phyloP scores from a whole-genome alignment of 2,329 filamentous ascomycete genomes.

The Neofusicoccum cordaticola region DNA sequence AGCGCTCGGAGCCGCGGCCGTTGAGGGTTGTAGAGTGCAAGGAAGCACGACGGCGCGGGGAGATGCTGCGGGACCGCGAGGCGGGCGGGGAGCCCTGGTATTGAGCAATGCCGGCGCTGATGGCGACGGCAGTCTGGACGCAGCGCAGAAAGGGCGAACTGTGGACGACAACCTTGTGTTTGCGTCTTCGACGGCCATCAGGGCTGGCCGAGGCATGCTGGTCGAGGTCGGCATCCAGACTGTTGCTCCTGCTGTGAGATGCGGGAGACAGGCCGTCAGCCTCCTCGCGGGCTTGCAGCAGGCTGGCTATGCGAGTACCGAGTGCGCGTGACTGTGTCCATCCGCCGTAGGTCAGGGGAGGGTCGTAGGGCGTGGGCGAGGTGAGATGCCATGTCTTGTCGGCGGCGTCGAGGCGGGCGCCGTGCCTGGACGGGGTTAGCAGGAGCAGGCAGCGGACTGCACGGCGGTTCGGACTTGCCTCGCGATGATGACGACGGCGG shows the following conservation, averaged over 20 bases:
- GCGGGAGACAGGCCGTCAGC: constrained; percentile 41
- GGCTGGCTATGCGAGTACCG: constrained; percentile 76
- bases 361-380: constrained; percentile 91
- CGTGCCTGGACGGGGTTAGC: constrained; percentile 60
- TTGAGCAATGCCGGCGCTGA: constrained; percentile 79
- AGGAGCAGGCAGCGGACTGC: constrained; percentile 1
- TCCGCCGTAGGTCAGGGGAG: constrained; percentile 89
- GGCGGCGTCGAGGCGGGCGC: constrained; percentile 87
- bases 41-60: constrained; percentile 7
- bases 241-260: constrained; percentile 20
- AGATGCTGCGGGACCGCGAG: constrained; percentile 24
- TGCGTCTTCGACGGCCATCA: constrained; percentile 47
- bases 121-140: constrained; percentile 84
- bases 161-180: constrained; percentile 80
- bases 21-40: constrained; percentile 14
- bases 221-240: constrained; percentile 16
- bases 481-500: constrained; percentile 50
- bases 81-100: constrained; percentile 43
- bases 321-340: constrained; percentile 84
- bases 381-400: constrained; percentile 94
- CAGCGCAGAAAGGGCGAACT: constrained; percentile 92
- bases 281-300: constrained; percentile 54
- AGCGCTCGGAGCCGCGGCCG: constrained; percentile 18
- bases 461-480: constrained; percentile 34
- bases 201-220: background rate